A percentile compares a stretch with the other conserved stretches of the same genome.
These are phyloP conservation scores for Picea engelmannii DNA, from an alignment of 83 land plant genomes.

Conservation along the genomic window DNA sequence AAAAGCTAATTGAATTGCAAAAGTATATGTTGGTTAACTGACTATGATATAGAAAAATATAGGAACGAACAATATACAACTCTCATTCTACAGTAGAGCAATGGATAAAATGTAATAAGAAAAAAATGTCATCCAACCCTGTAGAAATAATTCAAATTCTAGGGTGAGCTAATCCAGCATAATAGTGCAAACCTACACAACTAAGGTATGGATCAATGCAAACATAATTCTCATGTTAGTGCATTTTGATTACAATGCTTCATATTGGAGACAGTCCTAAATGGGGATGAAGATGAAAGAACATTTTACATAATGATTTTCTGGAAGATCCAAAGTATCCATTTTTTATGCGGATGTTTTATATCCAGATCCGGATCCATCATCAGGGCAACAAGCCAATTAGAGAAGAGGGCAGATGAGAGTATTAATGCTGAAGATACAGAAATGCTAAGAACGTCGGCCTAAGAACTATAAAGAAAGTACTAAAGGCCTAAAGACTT, in stretches of 20 bases:
- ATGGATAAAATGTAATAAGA: not conserved
- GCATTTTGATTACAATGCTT: not conserved
- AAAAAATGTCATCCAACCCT: not conserved
- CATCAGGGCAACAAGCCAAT: too few species aligned
- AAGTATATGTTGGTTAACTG: not conserved
- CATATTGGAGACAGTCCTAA: not conserved
- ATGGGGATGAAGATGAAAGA: constrained; percentile 4
- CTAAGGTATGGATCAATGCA: not conserved
- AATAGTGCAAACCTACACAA: not conserved
- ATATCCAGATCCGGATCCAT: too few species aligned
- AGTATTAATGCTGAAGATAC: too few species aligned
- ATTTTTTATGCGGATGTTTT: too few species aligned
- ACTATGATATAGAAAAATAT: not conserved
- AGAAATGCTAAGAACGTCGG: too few species aligned
- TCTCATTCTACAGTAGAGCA: not conserved
- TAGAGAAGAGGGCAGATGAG: too few species aligned
- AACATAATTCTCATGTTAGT: not conserved
- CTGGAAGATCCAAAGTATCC: too few species aligned
- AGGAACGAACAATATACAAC: not conserved
- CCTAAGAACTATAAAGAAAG: too few species aligned
- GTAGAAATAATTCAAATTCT: not conserved
- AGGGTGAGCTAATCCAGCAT: not conserved
- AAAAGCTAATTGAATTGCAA: not conserved
- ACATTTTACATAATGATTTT: not conserved
- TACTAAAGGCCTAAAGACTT: too few species aligned